Evolutionary conservation across 1,139 yeast species (phyloP), one percentile per base, ranked within the genome.

Genomic region (Lodderomyces parapsilosis): DNA sequence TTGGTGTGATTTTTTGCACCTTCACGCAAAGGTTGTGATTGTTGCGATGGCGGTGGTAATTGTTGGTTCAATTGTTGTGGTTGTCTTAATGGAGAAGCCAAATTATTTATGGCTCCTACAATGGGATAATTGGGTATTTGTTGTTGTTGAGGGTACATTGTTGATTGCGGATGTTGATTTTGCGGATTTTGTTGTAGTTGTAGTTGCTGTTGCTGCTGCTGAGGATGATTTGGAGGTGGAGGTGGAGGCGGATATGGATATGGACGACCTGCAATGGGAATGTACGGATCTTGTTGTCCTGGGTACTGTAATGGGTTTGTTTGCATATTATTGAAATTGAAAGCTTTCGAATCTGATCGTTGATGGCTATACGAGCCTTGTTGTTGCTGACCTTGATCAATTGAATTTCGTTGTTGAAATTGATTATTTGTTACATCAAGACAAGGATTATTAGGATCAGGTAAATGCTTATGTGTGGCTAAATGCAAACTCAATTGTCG

Each of bases 401-500:
- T 40, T 34, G 48, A 59, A 20, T 20, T 8, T 37, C 49, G 58
- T 24, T 40, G 49, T 32, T 55, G 60, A 24, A 54, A 57, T 35
- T 53, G 49, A 48, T 55, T 36, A n/a, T 14, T 13, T 10, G 40
- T 6, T 17, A 34, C n/a, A 17, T 17, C 32, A 14, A n/a, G 7
- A 4, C 17, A 17, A 4, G 31, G 22, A 7, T 36, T 14, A 8
- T 25, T 17, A 2, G 76, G 60, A 46, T 76, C 81, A 0, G 94
- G 94, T 41, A 86, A 68, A 20, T 78, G 74, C 50, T 80, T 81
- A 59, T 84, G 88, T 40, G 83, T 81, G 5, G 88, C 83, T 56
- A 86, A 71, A 62, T 86, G 91, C 51, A 85, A 65, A 58, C 86
- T 93, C 48, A 86, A 66, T 57, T 85, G 93, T 58, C 93, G 76